Base-by-base conservation (phyloP, 176 grass and related monocot genomes). In the Thalia dealbata region DNA sequence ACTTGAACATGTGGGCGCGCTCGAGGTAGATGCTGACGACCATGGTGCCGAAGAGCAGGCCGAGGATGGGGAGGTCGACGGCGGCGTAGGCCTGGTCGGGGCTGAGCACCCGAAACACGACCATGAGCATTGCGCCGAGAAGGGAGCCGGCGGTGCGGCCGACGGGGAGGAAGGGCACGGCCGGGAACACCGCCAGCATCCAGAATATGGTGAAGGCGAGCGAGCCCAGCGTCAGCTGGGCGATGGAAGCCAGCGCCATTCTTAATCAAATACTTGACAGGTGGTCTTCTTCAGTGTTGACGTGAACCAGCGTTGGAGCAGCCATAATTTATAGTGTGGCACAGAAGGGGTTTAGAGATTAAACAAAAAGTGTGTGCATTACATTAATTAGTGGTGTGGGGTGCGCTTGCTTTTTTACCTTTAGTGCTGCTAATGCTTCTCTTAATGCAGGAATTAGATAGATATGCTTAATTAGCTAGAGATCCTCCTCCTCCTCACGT, bases 41-140 rank as follows among this genome's bases (percentile, higher is more conserved):
- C 93, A 96, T 96, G 52, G 89, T 96, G 61, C 93, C 89, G 73
- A 96, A 96, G 19, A 96, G 89, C 1, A 96, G 84, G 41, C 93
- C 93, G 5, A 96, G 87, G 81, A 96, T 96, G 0, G 84, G 93
- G 1, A 96, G 89, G 84, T 96, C 85, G n/a, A 96, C 84, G 0
- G 93, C 77, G 0, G 79, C 87, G 79, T 90, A 96, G 1, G 93
- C 93, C 61, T 96, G 82, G 67, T 96, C 93, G 6, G 93, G 89
- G 41, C 75, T 80, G 35, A 82, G 72, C 19, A 96, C 89, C 44
- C 81, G 84, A 48, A 96, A 81, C 0, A 90, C 60, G 21, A 96
- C 89, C 93, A 96, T 96, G 52, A 96, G 93, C 84, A 96, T 92
- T 22, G 89, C 92, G 27, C 92, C 92, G 2, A 96, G 86, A 0